Evolutionary conservation across 116 monocot genomes (phyloP), one percentile per base, ranked within the genome.

Genomic region (Iris pallida): DNA sequence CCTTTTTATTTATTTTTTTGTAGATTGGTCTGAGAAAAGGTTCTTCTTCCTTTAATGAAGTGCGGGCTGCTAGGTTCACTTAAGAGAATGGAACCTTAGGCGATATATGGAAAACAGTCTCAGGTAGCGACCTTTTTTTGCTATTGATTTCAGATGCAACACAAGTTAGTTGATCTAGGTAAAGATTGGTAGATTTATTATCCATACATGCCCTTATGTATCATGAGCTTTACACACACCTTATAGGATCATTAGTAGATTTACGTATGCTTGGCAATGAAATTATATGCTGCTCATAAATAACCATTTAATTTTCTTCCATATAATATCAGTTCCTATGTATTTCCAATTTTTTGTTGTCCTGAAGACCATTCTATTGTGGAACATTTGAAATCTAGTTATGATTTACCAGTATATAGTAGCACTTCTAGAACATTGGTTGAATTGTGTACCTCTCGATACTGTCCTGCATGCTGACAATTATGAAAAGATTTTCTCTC

Each of bases 31-130:
- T 97, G 17, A 87, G 97, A 48, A 92, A 87, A 72, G 97, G 92
- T 45, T 97, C 97, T 47, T 71, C 72, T 0, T 97, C 97, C 66
- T 97, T 97, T 81, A 75, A 83, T 42, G 97, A 98, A 71, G 93
- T 93, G 69, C 81, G 93, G 10, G 79, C 81, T 72, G 93, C 89
- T 75, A 93, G 98, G 18, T 98, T 98, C 71, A 85, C 75, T 67
- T 90, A 98, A 88, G 90, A 98, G 76, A 92, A 58, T 82, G 98
- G 98, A 63, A 98, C 93, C 7, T 60, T 98, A 46, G 98, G 98
- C 16, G 98, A 98, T 54, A 98, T 98, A 18, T 92, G 87, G 87
- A 93, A 92, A 79, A 93, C 98, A 54, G 61, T 98, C n/a, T 85
- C 93, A 17, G 57, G 80, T 74, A 92, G 93, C 68, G 98, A 98